Evolutionary conservation across 306 rosid species (phyloP).

Genomic region (Mimosa pudica): DNA sequence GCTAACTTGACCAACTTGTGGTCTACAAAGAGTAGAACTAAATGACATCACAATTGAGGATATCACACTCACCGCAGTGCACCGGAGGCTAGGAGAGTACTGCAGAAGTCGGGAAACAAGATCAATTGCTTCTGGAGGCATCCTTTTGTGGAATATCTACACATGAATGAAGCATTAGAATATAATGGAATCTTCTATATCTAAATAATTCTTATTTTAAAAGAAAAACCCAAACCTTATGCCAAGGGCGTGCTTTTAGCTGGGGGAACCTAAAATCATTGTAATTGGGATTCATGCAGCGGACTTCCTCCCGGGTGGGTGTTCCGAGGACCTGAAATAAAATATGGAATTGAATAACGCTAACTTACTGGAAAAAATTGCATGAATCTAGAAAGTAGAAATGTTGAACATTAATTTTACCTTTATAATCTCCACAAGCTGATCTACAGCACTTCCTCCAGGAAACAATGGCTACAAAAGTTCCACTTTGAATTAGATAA

Average conservation of each 20-base stretch:
- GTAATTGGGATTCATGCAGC: constrained; percentile 97
- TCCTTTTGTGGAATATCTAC: constrained; percentile 90
- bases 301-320: constrained; percentile 97
- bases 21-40: not conserved
- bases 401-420: constrained; percentile 40
- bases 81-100: constrained; percentile 93
- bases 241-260: constrained; percentile 97
- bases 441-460: constrained; percentile 94
- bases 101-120: constrained; percentile 90
- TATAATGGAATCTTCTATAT: constrained; percentile 4
- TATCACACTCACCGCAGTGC: constrained; percentile 79
- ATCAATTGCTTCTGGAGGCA: constrained; percentile 99
- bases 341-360: constrained; percentile 21
- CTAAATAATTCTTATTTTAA: constrained; percentile 8
- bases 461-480: constrained; percentile 90
- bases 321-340: constrained; percentile 93
- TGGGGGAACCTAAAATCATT: constrained; percentile 93
- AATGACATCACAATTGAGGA: not conserved
- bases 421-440: constrained; percentile 96
- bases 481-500: constrained; percentile 20
- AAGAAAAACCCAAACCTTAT: constrained; percentile 63
- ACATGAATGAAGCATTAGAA: constrained; percentile 34
- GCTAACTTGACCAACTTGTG: constrained; percentile 3
- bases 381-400: constrained; percentile 11
- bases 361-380: constrained; percentile 5